phyloP scores from a whole-genome alignment of 768 basidiomycete genomes.

The Tylopilus rubrobrunneus region DNA sequence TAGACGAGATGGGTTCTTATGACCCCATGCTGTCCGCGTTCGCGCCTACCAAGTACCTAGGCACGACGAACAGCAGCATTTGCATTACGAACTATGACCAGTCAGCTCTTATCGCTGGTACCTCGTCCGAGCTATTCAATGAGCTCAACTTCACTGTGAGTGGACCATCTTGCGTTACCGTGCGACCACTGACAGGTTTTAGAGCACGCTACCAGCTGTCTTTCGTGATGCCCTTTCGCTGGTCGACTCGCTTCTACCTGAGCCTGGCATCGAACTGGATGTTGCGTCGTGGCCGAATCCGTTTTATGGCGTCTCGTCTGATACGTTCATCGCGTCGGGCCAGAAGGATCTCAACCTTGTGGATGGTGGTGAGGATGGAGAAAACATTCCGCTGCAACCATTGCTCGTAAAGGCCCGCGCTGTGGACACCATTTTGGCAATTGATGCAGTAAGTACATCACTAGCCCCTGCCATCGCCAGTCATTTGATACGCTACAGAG shows the following conservation, averaged over 20 bases:
- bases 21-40: conserved; percentile 44
- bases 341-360: conserved; percentile 32
- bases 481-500: conserved; percentile 9
- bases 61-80: conserved; percentile 31
- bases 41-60: conserved; percentile 42
- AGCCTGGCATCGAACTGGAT: conserved; percentile 25
- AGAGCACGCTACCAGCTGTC: conserved; percentile 9
- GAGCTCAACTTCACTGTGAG: conserved; percentile 27
- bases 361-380: conserved; percentile 41
- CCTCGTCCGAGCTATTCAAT: conserved; percentile 39
- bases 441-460: conserved; percentile 36
- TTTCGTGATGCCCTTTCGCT: conserved; percentile 10
- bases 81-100: conserved; percentile 36
- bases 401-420: conserved; percentile 43
- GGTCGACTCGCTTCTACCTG: conserved; percentile 21
- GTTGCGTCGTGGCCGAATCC: conserved; percentile 36
- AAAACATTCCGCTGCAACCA: conserved; percentile 43
- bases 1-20: conserved; percentile 39
- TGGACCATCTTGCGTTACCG: background rate
- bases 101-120: conserved; percentile 33
- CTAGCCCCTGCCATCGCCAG: background rate
- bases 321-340: conserved; percentile 30
- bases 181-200: background rate
- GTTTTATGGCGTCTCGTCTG: conserved; percentile 33
- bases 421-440: conserved; percentile 47